Percentiles rank a stretch among this genome's conserved stretches.
These are phyloP conservation scores for Strobilomyces echinocephalus DNA, from an alignment of 768 basidiomycete species.

Conservation along the genomic window DNA sequence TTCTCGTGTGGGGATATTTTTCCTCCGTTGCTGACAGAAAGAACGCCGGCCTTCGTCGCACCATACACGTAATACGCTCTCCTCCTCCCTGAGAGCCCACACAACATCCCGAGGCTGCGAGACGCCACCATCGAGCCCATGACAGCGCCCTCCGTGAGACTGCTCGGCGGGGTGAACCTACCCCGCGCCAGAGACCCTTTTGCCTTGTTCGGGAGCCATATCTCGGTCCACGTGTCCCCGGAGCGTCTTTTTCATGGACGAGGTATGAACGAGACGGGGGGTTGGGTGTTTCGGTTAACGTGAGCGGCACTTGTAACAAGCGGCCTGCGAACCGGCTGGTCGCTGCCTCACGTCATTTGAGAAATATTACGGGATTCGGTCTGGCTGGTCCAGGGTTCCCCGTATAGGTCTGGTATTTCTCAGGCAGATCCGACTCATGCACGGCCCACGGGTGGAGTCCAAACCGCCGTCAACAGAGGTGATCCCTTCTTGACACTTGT, in stretches of 20 bases:
- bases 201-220: slow-evolving; percentile 18
- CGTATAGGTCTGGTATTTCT: slow-evolving; percentile 18
- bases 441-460: not conserved
- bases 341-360: slow-evolving; percentile 16
- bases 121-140: slow-evolving; percentile 3
- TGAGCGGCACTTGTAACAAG: slow-evolving; percentile 2
- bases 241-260: slow-evolving; percentile 1
- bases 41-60: slow-evolving; percentile 8
- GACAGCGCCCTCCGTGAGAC: not conserved
- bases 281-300: slow-evolving; percentile 19
- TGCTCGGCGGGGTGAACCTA: not conserved
- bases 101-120: not conserved
- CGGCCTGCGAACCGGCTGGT: slow-evolving; percentile 13
- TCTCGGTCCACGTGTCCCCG: slow-evolving; percentile 7
- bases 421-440: slow-evolving; percentile 29
- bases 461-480: slow-evolving; percentile 14
- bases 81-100: not conserved
- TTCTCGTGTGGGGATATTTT: slow-evolving; percentile 16
- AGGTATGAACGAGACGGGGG: too few species aligned
- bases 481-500: slow-evolving; percentile 17
- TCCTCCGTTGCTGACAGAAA: slow-evolving; percentile 25
- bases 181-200: too few species aligned
- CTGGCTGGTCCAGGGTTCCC: slow-evolving; percentile 9
- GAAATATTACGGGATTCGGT: slow-evolving; percentile 10
- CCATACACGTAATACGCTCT: slow-evolving; percentile 24